Base-by-base conservation (phyloP, 2,329 filamentous ascomycete species). In the Talaromyces sp. region DNA sequence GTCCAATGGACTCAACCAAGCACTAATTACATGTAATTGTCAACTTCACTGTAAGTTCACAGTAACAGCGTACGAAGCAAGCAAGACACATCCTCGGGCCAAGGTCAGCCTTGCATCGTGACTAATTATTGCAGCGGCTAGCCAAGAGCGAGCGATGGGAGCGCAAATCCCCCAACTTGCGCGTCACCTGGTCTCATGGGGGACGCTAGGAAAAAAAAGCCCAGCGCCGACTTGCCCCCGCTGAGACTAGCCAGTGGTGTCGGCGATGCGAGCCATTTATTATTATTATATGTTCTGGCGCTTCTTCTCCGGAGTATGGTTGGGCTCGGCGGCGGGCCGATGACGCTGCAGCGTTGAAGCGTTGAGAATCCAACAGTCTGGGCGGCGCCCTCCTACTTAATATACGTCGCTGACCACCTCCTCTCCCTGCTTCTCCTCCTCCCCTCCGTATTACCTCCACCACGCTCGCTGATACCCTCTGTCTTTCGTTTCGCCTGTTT, bases 311-410 rank as follows among this genome's bases (percentile, higher is more conserved):
- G 17, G 9, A 19, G 13, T 33, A 44, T 55, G 60, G 60, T 62
- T 62, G 60, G 60, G 60, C 27, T 55, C 57, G 51, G 51, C 42
- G 52, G 60, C 60, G 60, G 60, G 60, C 57, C 60, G 57, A 59
- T 62, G 60, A 59, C 51, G 60, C 60, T 47, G 59, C 32, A 36
- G 49, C 30, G 59, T 53, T 53, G 59, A 62, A 62, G 55, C 56
- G 60, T 62, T 62, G 60, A 59, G 57, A 56, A 59, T 59, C 57
- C 60, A 62, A 62, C 60, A 22, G 15, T 49, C 60, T 17, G n/a
- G 42, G 4, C 17, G 17, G 15, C 42, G 42, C 42, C 17, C 36
- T 28, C 32, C 39, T 19, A 17, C 47, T 17, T 39, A 9, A 10
- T 39, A 25, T 28, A 27, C 32, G 30, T 36, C 44, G 17, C n/a